Base-by-base conservation (phyloP, 208 protist species). In the Wallacemonas sp. region DNA sequence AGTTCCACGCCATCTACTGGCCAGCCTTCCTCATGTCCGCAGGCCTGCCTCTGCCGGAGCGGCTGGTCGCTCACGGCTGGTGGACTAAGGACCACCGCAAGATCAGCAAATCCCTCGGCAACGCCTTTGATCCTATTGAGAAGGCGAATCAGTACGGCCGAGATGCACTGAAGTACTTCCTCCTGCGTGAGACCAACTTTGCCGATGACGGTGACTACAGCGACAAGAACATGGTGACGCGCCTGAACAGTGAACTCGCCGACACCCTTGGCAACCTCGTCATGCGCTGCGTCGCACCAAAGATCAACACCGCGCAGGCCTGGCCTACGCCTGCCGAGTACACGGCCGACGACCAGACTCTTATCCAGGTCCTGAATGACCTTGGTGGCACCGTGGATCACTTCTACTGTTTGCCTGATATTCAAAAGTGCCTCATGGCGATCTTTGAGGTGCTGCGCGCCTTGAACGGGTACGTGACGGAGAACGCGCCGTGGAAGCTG, bases 1-100 rank as follows among this genome's bases (percentile, higher is more conserved):
- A 98, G 68, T 99, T 99, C 75, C 99, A 99, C 76, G 84, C 92
- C 39, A 91, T 99, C 58, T 99, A 99, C 77, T 99, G 99, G 99
- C 98, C 98, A 1, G 95, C 97, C 5, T 99, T 99, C 56, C 77
- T 99, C 31, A 82, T 99, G 62, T 97, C 93, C 14, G 93, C 94
- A 0, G 97, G 87, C 15, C 70, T 99, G 31, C 82, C 79, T n/a
- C 76, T 97, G 22, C 98, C 98, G 5, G 84, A 94, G 68, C 62
- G 74, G 34, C 63, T 99, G 14, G 72, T 98, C 31, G 86, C 93
- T 15, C 98, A 99, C 75, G 92, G 93, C 17, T 98, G 95, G 93
- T 98, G 97, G 96, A 97, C 95, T n/a, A 96, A 97, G 62, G 83
- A 98, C 62, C 77, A 87, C 51, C 69, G 80, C 42, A 99, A 99